Conservation (phyloP, 1,284 basidiomycete genomes). For the Leccinum variabile region DNA sequence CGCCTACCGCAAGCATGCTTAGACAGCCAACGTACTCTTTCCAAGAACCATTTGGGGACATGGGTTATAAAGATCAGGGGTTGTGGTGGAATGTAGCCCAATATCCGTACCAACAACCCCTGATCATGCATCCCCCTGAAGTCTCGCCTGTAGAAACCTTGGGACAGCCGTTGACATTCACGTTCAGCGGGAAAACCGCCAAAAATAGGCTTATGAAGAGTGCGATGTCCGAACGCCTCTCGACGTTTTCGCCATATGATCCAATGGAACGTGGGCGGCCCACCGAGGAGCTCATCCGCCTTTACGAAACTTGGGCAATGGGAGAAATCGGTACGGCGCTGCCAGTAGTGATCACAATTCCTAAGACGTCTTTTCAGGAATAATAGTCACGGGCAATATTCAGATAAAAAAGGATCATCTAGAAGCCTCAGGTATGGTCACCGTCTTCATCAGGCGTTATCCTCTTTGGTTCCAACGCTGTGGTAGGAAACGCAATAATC, state of each 20-base stretch:
- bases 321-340: slow-evolving; percentile 33
- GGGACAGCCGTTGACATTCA: slow-evolving; percentile 29
- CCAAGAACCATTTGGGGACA: slow-evolving; percentile 14
- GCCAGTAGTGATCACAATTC: not conserved
- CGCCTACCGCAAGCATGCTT: slow-evolving; percentile 18
- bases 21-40: slow-evolving; percentile 8
- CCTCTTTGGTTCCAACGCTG: not conserved
- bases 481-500: slow-evolving; percentile 34
- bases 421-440: slow-evolving; percentile 32
- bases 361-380: slow-evolving; percentile 18
- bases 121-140: slow-evolving; percentile 20
- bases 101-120: slow-evolving; percentile 20
- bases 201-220: slow-evolving; percentile 38
- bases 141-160: slow-evolving; percentile 21
- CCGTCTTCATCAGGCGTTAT: not conserved
- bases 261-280: slow-evolving; percentile 33
- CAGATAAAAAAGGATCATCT: slow-evolving; percentile 37
- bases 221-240: slow-evolving; percentile 36
- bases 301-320: slow-evolving; percentile 36
- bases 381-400: slow-evolving; percentile 36
- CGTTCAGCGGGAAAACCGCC: slow-evolving; percentile 33
- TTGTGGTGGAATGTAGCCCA: slow-evolving; percentile 13
- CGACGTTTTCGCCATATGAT: slow-evolving; percentile 34
- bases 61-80: slow-evolving; percentile 26
- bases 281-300: slow-evolving; percentile 35